Evolutionary conservation across 2,329 filamentous ascomycete species (phyloP).

Genomic region (Curvularia spicifera): DNA sequence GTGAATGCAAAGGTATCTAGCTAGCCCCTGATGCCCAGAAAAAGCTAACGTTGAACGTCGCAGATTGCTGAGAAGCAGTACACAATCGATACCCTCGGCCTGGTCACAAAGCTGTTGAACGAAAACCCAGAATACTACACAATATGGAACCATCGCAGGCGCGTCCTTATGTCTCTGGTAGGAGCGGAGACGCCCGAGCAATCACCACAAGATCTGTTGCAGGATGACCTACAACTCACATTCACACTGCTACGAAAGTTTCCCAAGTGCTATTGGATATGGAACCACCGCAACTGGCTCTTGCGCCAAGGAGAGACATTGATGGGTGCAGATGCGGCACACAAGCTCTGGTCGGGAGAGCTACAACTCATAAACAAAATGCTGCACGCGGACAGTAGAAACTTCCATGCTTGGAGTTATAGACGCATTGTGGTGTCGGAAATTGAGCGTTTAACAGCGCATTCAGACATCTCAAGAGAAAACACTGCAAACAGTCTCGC

Average conservation of each 20-base stretch:
- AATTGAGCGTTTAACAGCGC: slow-evolving; percentile 65
- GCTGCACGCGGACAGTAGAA: slow-evolving; percentile 82
- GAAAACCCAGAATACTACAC: slow-evolving; percentile 91
- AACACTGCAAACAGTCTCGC: slow-evolving; percentile 63
- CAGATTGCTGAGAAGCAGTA: slow-evolving; percentile 57
- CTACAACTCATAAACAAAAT: slow-evolving; percentile 85
- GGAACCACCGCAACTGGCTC: slow-evolving; percentile 92
- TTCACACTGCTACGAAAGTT: slow-evolving; percentile 82
- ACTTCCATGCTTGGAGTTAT: slow-evolving; percentile 98
- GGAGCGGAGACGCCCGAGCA: slow-evolving; percentile 33
- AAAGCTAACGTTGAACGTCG: background rate
- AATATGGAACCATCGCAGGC: slow-evolving; percentile 86
- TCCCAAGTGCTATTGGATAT: slow-evolving; percentile 99
- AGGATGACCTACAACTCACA: slow-evolving; percentile 79
- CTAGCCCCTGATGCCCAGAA: background rate
- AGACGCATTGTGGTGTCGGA: slow-evolving; percentile 77
- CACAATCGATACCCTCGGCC: slow-evolving; percentile 65
- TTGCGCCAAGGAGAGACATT: slow-evolving; percentile 72
- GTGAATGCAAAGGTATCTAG: slow-evolving; percentile 68
- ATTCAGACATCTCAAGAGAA: slow-evolving; percentile 3
- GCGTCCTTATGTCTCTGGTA: slow-evolving; percentile 69
- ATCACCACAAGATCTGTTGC: slow-evolving; percentile 62
- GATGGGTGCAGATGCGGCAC: slow-evolving; percentile 63
- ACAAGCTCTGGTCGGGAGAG: slow-evolving; percentile 81
- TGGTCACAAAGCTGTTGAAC: slow-evolving; percentile 74